Evolutionary conservation across 192 early-diverging fungal species (phyloP).

Genomic region (Spizellomyces punctatus): DNA sequence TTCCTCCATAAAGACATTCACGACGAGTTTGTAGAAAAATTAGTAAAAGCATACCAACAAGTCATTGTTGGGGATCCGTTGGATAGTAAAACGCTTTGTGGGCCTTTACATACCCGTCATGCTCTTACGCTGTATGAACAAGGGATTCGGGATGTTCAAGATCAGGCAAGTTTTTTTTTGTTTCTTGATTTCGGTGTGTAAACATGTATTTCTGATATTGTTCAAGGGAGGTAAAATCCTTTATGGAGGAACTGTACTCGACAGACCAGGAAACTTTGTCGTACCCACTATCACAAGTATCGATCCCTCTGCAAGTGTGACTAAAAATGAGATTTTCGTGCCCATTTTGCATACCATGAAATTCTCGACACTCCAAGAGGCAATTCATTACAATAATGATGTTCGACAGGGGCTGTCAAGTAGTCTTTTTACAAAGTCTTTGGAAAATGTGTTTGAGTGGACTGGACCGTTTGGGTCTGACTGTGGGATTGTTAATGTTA

Average conservation of each 20-base stretch:
- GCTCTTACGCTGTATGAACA: constrained; percentile 76
- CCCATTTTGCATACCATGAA: constrained; percentile 89
- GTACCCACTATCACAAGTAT: constrained; percentile 90
- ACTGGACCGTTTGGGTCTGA: constrained; percentile 86
- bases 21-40: constrained; percentile 76
- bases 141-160: constrained; percentile 75
- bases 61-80: constrained; percentile 89
- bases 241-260: constrained; percentile 78
- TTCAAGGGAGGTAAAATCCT: constrained; percentile 84
- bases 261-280: constrained; percentile 84
- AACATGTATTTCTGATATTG: no score
- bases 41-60: constrained; percentile 83
- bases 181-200: no score
- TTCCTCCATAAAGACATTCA: constrained; percentile 87
- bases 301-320: constrained; percentile 70
- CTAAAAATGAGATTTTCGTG: constrained; percentile 93
- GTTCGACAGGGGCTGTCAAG: constrained; percentile 87
- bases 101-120: constrained; percentile 87
- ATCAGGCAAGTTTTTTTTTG: background rate
- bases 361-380: constrained; percentile 76
- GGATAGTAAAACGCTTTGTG: constrained; percentile 72
- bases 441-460: constrained; percentile 88
- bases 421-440: constrained; percentile 81
- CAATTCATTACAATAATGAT: constrained; percentile 84
- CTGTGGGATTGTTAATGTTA: constrained; percentile 90